Base-by-base conservation (phyloP, 2,329 filamentous ascomycete genomes). In the Colletotrichum destructivum region DNA sequence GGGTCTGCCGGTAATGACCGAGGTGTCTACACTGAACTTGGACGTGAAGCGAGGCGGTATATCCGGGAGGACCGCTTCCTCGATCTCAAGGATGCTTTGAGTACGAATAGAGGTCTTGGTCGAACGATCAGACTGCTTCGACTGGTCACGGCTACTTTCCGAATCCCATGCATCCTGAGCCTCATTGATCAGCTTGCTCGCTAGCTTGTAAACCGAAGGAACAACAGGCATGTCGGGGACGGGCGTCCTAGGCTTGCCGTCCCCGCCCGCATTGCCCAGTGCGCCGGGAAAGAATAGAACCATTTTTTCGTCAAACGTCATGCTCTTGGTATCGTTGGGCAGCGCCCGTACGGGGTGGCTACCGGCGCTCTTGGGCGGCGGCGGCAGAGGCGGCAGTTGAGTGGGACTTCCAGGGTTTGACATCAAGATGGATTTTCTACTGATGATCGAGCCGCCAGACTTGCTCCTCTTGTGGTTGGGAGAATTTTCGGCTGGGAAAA, bases 271-370 rank as follows among this genome's bases (percentile, higher is more conserved):
- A 42, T 57, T 56, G 44, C 67, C 75, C 2, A 83, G 78, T 9
- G 79, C 57, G 2, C 54, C 77, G 4, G 85, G 82, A 73, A 88
- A 88, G 31, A 90, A 78, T 6, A 88, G 77, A 2, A 82, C 80
- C 80, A 90, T 87, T 77, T 89, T 90, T 75, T 90, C 88, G 62
- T 89, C 82, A 72, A 88, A 85, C 0, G 87, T 88, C 88, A 89
- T 90, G 76, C 87, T 89, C 78, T 85, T 86, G 3, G 87, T 88
- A 71, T 88, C 79, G 70, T 88, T 89, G 3, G 87, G 85, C 7
- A 84, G 81, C 21, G 87, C 81, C 18, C 85, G 78, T 49, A 78
- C 69, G 8, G 81, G 75, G 11, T 31, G 26, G 18, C 79, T 76
- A 31, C 81, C 80, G 21, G 83, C 81, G 68, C 80, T 86, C 61